Evolutionary conservation across 345 rosid species (phyloP).

Genomic region (Jatropha curcas): DNA sequence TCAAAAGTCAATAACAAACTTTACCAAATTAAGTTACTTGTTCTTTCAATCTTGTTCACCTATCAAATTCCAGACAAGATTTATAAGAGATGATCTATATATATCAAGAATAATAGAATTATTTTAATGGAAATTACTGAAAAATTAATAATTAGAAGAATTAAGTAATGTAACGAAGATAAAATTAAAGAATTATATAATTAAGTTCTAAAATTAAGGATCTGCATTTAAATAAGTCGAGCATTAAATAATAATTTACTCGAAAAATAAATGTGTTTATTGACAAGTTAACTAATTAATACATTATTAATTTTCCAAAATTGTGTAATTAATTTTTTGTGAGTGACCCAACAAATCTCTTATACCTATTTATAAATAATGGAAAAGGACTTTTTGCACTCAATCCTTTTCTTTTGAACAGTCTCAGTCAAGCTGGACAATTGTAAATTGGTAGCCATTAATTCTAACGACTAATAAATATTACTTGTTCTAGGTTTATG

Average conservation of each 20-base stretch:
- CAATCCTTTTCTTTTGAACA: neutral
- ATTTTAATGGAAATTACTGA: no score
- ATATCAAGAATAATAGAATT: no score
- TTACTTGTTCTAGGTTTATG: neutral
- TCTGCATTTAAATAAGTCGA: no score
- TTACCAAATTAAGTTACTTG: constrained; percentile 37
- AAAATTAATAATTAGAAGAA: no score
- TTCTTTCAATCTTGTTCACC: constrained; percentile 44
- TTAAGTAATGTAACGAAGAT: no score
- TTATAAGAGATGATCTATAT: no score
- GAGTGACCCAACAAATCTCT: constrained; percentile 1
- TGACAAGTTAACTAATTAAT: constrained; percentile 12
- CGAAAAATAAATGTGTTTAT: neutral
- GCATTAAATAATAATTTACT: no score
- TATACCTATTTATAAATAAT: neutral
- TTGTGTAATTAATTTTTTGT: neutral
- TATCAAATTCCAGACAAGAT: constrained; percentile 28
- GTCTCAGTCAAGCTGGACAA: neutral
- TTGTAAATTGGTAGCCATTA: neutral
- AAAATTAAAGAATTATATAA: no score
- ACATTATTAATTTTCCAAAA: neutral
- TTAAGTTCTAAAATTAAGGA: no score
- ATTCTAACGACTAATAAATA: no score
- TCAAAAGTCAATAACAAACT: constrained; percentile 50
- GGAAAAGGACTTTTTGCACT: neutral